Evolutionary conservation across 257 asterid species (phyloP), one percentile per base, ranked within the genome.

Genomic region (Solanum paucissectum): DNA sequence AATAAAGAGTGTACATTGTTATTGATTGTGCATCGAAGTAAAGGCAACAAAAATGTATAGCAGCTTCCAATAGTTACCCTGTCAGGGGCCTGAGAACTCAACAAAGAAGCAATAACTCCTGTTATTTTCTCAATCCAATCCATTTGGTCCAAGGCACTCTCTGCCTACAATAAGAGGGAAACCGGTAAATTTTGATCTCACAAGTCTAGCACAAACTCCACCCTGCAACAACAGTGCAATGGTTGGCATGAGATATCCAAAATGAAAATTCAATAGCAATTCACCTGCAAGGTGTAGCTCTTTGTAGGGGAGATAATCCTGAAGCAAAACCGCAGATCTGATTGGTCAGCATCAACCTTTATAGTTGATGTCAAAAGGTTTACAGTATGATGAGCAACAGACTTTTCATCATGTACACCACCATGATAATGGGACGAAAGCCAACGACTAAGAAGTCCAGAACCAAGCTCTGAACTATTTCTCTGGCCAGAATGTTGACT

Each of bases 111-210:
- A 86, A 98, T 96, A 87, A 96, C 99, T 86, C 99, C 99, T 1
- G 99, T 97, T 72, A 97, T 98, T 92, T 98, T 98, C 94, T 98
- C 99, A 84, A 98, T 94, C 99, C 99, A 98, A 88, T 95, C 99
- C 99, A 96, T 98, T 92, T 96, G 99, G 93, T 98, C 99, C 88
- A 95, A 91, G 89, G 98, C 95, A 91, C 98, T 98, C 92, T 98
- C 99, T 75, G 99, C 99, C 98, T 97, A 96, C 94, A 92, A 88
- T 60, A 85, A 92, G 91, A 87, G 88, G 89, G 83, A 92, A 91
- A 87, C 87, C 16, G 37, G 83, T 83, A 75, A 87, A 89, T 84
- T 79, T 71, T 87, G 73, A 33, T 83, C 89, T 75, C 72, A 83
- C 87, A 76, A 49, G 68, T 81, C 85, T 81, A 81, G 68, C 68